Percentiles rank a stretch among this genome's conserved stretches.
Evolutionary conservation across 768 basidiomycete genomes (phyloP).

Genomic region (Cubamyces sp.): DNA sequence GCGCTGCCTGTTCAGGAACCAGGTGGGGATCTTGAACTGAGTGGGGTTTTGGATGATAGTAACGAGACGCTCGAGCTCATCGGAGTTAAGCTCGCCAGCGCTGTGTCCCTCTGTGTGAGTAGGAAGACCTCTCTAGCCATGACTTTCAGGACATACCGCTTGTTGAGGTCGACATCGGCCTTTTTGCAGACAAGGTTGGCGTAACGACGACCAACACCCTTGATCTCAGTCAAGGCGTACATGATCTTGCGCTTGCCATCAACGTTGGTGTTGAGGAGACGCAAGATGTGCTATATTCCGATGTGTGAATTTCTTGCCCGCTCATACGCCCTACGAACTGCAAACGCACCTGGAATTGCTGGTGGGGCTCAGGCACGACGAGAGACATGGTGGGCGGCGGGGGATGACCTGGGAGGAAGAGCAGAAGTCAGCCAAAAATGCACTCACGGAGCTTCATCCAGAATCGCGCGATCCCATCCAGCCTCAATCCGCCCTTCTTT

Average conservation of each 20-base stretch:
- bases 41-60: constrained; percentile 99
- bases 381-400: constrained; percentile 76
- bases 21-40: constrained; percentile 98
- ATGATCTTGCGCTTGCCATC: constrained; percentile 99
- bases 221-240: constrained; percentile 99
- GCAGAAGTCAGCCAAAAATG: constrained; percentile 17
- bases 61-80: constrained; percentile 98
- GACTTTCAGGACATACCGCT: constrained; percentile 68
- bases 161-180: constrained; percentile 98
- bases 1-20: constrained; percentile 99
- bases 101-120: constrained; percentile 45
- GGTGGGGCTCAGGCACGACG: constrained; percentile 93
- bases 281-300: constrained; percentile 85
- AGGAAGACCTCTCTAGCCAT: neutral
- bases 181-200: constrained; percentile 99
- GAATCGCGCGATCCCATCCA: constrained; percentile 15
- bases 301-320: neutral
- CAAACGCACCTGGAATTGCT: constrained; percentile 85
- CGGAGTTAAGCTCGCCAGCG: constrained; percentile 98
- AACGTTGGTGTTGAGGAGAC: constrained; percentile 99
- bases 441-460: constrained; percentile 24
- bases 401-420: constrained; percentile 4
- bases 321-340: neutral
- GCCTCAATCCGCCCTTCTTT: neutral
- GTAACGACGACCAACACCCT: constrained; percentile 99